Conservation (phyloP, 2,329 filamentous ascomycete species). For the Hawksworthiomyces lignivorus region DNA sequence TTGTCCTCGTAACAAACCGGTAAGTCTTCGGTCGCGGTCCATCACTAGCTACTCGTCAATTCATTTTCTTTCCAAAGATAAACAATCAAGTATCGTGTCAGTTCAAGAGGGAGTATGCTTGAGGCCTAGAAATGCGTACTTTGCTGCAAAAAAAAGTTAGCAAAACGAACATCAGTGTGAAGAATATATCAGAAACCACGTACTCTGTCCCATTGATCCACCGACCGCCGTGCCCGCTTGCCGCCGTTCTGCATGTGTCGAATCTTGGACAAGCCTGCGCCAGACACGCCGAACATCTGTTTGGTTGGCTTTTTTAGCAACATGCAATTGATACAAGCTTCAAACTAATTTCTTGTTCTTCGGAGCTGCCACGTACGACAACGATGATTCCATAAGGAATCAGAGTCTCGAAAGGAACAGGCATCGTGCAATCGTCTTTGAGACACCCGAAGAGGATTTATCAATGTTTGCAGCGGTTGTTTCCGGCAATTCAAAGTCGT, state of each 20-base stretch:
- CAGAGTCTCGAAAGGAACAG: conserved; percentile 56
- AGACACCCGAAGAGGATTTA: conserved; percentile 13
- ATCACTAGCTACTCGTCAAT: conserved; percentile 44
- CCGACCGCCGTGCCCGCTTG: conserved; percentile 50
- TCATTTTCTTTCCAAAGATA: background rate
- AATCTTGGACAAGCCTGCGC: conserved; percentile 49
- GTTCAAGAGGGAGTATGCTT: no score
- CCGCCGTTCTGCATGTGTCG: conserved; percentile 52
- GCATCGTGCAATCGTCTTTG: no score
- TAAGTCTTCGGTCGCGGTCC: conserved; percentile 55
- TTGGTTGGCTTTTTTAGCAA: background rate
- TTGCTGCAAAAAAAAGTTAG: conserved; percentile 38
- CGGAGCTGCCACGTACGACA: conserved; percentile 36
- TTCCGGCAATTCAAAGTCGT: background rate
- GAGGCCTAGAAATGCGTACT: conserved; percentile 30
- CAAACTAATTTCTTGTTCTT: conserved; percentile 6
- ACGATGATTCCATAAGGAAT: conserved; percentile 59
- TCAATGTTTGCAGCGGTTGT: conserved; percentile 9
- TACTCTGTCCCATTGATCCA: conserved; percentile 59
- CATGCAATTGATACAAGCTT: no score
- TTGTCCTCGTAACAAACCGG: conserved; percentile 51
- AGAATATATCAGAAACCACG: conserved; percentile 13
- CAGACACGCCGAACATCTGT: conserved; percentile 57
- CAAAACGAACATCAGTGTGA: background rate
- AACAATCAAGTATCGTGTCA: no score